These are phyloP conservation scores for Cyclocybe cylindracea DNA, from an alignment of 768 basidiomycete genomes.

Conservation along the genomic window DNA sequence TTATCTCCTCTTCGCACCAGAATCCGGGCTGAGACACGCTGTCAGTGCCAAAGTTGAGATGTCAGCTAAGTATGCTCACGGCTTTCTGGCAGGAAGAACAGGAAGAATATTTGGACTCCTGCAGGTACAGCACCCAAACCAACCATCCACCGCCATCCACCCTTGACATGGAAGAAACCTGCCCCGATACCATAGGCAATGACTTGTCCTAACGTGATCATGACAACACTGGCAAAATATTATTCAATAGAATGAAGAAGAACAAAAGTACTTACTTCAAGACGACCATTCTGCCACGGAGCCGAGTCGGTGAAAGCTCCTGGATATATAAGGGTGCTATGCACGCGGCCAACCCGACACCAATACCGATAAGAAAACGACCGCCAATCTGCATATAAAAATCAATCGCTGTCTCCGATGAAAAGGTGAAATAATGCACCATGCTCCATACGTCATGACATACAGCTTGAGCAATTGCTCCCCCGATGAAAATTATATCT, in stretches of 20 bases:
- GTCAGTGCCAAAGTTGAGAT: background rate
- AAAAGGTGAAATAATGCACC: slow-evolving; percentile 36
- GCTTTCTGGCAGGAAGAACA: slow-evolving; percentile 76
- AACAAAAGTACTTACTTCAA: slow-evolving; percentile 46
- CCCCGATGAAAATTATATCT: slow-evolving; percentile 73
- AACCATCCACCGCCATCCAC: slow-evolving; percentile 87
- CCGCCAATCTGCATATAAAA: slow-evolving; percentile 53
- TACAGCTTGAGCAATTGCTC: slow-evolving; percentile 71
- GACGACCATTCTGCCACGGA: slow-evolving; percentile 78
- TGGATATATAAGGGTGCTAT: slow-evolving; percentile 84
- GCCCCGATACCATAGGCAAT: slow-evolving; percentile 77
- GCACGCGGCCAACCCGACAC: slow-evolving; percentile 76
- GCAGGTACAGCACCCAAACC: slow-evolving; percentile 75
- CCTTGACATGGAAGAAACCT: slow-evolving; percentile 54
- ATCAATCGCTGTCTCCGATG: background rate
- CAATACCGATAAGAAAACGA: slow-evolving; percentile 73
- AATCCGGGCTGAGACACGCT: slow-evolving; percentile 45
- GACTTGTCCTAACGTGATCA: slow-evolving; percentile 81
- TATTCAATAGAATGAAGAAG: background rate
- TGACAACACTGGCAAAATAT: slow-evolving; percentile 51
- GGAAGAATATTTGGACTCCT: slow-evolving; percentile 56
- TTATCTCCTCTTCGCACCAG: slow-evolving; percentile 57
- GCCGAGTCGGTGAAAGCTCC: slow-evolving; percentile 74
- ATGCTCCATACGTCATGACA: slow-evolving; percentile 71
- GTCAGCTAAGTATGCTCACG: slow-evolving; percentile 43